Conservation (phyloP, 2,329 filamentous ascomycete genomes). For the Dothistroma septosporum region DNA sequence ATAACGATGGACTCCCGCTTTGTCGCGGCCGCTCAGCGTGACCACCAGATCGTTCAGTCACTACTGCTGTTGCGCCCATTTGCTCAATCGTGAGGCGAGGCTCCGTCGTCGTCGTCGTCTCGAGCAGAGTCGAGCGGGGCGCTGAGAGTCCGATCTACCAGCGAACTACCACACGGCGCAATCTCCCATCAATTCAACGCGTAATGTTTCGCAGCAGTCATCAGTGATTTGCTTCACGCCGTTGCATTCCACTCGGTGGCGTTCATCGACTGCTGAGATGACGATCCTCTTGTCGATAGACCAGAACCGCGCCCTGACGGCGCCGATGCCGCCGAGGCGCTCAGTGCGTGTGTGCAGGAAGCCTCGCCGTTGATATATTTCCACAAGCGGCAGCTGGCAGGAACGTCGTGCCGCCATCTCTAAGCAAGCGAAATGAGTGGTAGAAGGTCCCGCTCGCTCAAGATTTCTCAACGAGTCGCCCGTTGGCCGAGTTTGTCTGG, state of each 20-base stretch:
- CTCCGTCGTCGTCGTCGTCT: background rate
- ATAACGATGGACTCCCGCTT: too few species aligned
- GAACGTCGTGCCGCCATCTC: background rate
- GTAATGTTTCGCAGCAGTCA: background rate
- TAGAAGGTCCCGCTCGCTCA: background rate
- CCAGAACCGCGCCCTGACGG: background rate
- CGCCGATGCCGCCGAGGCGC: background rate
- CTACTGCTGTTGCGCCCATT: background rate
- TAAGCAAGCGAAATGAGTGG: slow-evolving; percentile 1
- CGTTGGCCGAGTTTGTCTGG: background rate
- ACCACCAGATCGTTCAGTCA: background rate
- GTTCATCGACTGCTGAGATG: background rate
- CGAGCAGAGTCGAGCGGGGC: background rate
- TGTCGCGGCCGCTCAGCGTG: background rate
- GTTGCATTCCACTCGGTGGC: background rate
- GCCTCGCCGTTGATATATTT: background rate
- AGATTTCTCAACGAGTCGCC: background rate
- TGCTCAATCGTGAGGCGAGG: background rate
- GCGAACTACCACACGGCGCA: background rate
- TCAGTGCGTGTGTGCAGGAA: background rate
- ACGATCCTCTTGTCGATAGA: background rate
- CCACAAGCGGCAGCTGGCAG: background rate
- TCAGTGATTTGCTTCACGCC: background rate
- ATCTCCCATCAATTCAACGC: background rate
- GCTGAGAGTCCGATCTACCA: background rate